Evolutionary conservation across 495 filamentous ascomycete species (phyloP), one percentile per base, ranked within the genome.

Genomic region (Xylaria telfairii): DNA sequence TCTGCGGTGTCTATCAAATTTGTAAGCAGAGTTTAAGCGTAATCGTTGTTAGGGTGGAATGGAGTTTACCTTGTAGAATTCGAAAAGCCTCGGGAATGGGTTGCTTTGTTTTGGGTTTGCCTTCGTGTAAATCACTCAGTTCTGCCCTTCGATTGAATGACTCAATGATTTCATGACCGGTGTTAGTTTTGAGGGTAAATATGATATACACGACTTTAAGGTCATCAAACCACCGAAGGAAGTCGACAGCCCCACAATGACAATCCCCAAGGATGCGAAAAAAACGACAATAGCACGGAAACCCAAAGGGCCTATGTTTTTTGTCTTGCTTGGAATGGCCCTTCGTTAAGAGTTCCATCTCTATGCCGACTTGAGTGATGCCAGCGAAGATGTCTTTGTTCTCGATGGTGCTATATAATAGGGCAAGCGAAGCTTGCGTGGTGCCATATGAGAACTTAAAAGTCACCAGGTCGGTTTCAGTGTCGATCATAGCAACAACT

Each of bases 351-450:
- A 57, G 10, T 0, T 41, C 37, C 10, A 34, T 8, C 19, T 68
- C 53, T 12, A 68, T 28, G 0, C 53, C 66, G 15, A 68, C 44
- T 5, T n/a, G 39, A 9, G 66, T 60, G 54, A 69, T 69, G 24
- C 56, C 56, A 9, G 24, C 10, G 44, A 69, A 51, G 10, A 47
- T 5, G 1, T 17, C 12, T 19, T 2, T 32, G 56, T 69, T 49
- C 39, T 60, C 19, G 4, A 30, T 12, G 53, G 0, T 3, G 4
- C 17, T 26, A 21, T 37, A 1, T 4, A 67, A 34, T 6, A 21
- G 0, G 26, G 13, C 7, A 5, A 59, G 24, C 8, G 37, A 28
- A 26, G 12, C n/a, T 7, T 9, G 9, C 24, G 53, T 19, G 7
- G 5, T 19, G 19, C 67, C 65, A 28, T 44, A 68, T 8, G 44